phyloP scores from a whole-genome alignment of 257 asterid species.

The Solanum bukasovii region DNA sequence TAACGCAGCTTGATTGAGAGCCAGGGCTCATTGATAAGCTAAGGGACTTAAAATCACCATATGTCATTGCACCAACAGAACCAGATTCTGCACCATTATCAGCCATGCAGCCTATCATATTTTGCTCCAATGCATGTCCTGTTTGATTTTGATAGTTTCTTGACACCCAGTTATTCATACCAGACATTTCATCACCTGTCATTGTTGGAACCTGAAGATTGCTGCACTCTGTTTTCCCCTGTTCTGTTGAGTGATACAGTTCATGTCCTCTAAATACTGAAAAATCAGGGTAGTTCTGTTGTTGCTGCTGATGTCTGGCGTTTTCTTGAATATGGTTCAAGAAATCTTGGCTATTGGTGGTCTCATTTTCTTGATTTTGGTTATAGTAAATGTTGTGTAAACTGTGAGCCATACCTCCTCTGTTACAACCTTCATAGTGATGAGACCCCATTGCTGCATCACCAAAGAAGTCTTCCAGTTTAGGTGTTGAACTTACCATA shows the following conservation, averaged over 20 bases:
- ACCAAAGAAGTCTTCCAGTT: slow-evolving; percentile 82
- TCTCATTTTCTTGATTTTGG: slow-evolving; percentile 21
- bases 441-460: slow-evolving; percentile 63
- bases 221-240: slow-evolving; percentile 8
- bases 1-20: slow-evolving; percentile 78
- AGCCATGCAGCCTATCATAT: slow-evolving; percentile 23
- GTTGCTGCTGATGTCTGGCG: slow-evolving; percentile 29
- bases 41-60: slow-evolving; percentile 65
- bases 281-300: slow-evolving; percentile 38
- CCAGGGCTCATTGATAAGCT: slow-evolving; percentile 95
- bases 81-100: slow-evolving; percentile 29
- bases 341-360: slow-evolving; percentile 35
- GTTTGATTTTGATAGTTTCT: slow-evolving; percentile 24
- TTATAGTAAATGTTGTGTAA: slow-evolving; percentile 70
- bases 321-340: slow-evolving; percentile 18
- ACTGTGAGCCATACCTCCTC: slow-evolving; percentile 59
- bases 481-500: slow-evolving; percentile 47
- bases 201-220: slow-evolving; percentile 28
- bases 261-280: slow-evolving; percentile 29
- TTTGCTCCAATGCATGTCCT: slow-evolving; percentile 24
- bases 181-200: slow-evolving; percentile 27
- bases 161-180: slow-evolving; percentile 50
- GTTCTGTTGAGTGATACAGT: slow-evolving; percentile 26
- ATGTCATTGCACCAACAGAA: slow-evolving; percentile 36
- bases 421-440: slow-evolving; percentile 40